Percentiles rank a stretch among this genome's conserved stretches.
phyloP scores from a whole-genome alignment of 2,329 filamentous ascomycete species.

The Pyrenophora graminea region DNA sequence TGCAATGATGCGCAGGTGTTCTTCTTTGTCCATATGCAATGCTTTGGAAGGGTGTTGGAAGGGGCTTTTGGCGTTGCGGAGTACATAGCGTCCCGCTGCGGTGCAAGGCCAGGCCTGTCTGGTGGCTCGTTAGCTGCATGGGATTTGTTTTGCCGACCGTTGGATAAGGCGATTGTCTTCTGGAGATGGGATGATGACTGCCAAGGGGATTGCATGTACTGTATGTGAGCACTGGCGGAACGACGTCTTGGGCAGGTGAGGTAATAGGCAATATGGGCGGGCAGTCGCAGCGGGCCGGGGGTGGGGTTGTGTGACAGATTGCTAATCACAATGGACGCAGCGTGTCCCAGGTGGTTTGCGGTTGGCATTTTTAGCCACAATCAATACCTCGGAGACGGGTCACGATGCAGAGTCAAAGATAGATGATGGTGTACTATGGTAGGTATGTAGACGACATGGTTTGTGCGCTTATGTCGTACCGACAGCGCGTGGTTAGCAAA shows the following conservation, averaged over 20 bases:
- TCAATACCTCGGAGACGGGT: slow-evolving; percentile 2
- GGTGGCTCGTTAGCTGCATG: slow-evolving; percentile 3
- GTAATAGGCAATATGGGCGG: no score
- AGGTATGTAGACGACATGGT: slow-evolving; percentile 4
- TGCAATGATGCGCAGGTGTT: neutral
- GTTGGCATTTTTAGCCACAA: slow-evolving; percentile 18
- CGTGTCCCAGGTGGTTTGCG: slow-evolving; percentile 14
- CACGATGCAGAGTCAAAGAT: neutral
- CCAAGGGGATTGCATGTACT: slow-evolving; percentile 5
- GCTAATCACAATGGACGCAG: slow-evolving; percentile 9
- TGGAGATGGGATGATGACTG: slow-evolving; percentile 5
- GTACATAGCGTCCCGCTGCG: neutral
- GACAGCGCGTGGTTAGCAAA: slow-evolving; percentile 13
- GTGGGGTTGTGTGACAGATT: slow-evolving; percentile 9
- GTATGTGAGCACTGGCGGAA: no score
- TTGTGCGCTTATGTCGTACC: slow-evolving; percentile 1
- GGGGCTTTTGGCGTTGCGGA: neutral
- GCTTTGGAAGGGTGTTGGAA: neutral
- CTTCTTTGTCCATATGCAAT: neutral
- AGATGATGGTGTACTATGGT: slow-evolving; percentile 1
- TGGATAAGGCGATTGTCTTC: slow-evolving; percentile 2
- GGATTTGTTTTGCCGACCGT: slow-evolving; percentile 8
- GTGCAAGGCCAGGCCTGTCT: slow-evolving; percentile 1
- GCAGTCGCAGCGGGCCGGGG: neutral
- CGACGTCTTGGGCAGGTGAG: no score